Evolutionary conservation across 2,329 filamentous ascomycete genomes (phyloP).

Genomic region (Parastagonospora avenae): DNA sequence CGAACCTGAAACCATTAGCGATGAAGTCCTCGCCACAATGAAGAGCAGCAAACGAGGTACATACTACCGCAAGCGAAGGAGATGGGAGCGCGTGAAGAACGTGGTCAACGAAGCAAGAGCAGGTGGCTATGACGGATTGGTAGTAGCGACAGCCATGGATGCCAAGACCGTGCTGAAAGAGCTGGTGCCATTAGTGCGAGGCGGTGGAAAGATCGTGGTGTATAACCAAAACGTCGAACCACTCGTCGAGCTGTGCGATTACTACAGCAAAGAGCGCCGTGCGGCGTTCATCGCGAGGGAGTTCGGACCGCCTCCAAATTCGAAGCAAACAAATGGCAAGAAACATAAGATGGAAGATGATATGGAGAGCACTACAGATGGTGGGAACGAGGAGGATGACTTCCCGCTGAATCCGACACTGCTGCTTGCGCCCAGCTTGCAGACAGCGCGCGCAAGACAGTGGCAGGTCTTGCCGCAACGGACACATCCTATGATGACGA

Average conservation of each 20-base stretch:
- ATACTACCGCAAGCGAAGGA: conserved; percentile 86
- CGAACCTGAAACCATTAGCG: conserved; percentile 64
- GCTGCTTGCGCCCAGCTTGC: conserved; percentile 77
- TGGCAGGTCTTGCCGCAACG: conserved; percentile 93
- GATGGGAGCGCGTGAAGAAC: conserved; percentile 74
- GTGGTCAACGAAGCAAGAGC: conserved; percentile 76
- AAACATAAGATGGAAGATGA: conserved; percentile 23
- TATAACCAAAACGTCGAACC: conserved; percentile 84
- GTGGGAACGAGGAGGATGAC: conserved; percentile 56
- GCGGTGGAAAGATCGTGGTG: conserved; percentile 82
- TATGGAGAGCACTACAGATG: conserved; percentile 17
- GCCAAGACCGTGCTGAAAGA: conserved; percentile 75
- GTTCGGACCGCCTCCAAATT: conserved; percentile 24
- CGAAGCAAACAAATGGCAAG: conserved; percentile 21
- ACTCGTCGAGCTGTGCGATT: conserved; percentile 76
- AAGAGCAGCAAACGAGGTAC: conserved; percentile 83
- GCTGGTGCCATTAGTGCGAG: conserved; percentile 77
- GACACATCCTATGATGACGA: conserved; percentile 94
- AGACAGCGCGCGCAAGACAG: conserved; percentile 75
- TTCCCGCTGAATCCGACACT: conserved; percentile 89
- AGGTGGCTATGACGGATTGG: conserved; percentile 81
- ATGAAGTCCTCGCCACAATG: conserved; percentile 68
- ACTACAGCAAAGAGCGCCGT: conserved; percentile 79
- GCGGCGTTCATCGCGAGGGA: conserved; percentile 63
- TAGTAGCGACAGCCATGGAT: conserved; percentile 83